phyloP scores from a whole-genome alignment of 768 basidiomycete species.

The Podaxis mareebaensis region DNA sequence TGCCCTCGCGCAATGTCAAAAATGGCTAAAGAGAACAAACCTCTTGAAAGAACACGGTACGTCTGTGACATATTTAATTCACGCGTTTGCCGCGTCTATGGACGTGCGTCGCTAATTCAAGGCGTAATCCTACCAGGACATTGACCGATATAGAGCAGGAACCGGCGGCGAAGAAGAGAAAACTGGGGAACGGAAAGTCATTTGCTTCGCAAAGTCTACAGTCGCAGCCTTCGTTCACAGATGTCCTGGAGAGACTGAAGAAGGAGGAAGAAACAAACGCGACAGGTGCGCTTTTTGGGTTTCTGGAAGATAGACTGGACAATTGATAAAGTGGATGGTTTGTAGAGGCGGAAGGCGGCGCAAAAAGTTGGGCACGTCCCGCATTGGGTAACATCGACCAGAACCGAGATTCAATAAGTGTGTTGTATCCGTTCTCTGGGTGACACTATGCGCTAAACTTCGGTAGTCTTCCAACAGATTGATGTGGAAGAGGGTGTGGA shows the following conservation, averaged over 20 bases:
- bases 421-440: slow-evolving; percentile 23
- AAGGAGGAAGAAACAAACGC: slow-evolving; percentile 45
- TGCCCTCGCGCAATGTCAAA: slow-evolving; percentile 16
- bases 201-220: slow-evolving; percentile 38
- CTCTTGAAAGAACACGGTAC: slow-evolving; percentile 33
- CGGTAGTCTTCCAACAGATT: slow-evolving; percentile 91
- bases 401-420: slow-evolving; percentile 69
- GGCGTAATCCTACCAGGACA: slow-evolving; percentile 21
- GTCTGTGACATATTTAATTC: slow-evolving; percentile 14
- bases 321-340: background rate
- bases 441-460: background rate
- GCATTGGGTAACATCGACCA: slow-evolving; percentile 52
- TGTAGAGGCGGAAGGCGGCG: slow-evolving; percentile 75
- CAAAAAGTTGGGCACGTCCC: slow-evolving; percentile 74
- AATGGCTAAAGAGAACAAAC: slow-evolving; percentile 30
- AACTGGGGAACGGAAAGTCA: slow-evolving; percentile 40
- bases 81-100: slow-evolving; percentile 23
- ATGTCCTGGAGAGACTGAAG: slow-evolving; percentile 63
- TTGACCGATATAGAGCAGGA: slow-evolving; percentile 25
- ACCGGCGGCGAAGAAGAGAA: slow-evolving; percentile 57
- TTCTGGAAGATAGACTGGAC: background rate
- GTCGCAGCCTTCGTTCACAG: slow-evolving; percentile 52
- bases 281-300: slow-evolving; percentile 34
- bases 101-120: slow-evolving; percentile 10
- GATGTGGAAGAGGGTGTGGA: slow-evolving; percentile 66